phyloP scores from a whole-genome alignment of 23 red algal species.

The Gracilaria vermiculophylla region DNA sequence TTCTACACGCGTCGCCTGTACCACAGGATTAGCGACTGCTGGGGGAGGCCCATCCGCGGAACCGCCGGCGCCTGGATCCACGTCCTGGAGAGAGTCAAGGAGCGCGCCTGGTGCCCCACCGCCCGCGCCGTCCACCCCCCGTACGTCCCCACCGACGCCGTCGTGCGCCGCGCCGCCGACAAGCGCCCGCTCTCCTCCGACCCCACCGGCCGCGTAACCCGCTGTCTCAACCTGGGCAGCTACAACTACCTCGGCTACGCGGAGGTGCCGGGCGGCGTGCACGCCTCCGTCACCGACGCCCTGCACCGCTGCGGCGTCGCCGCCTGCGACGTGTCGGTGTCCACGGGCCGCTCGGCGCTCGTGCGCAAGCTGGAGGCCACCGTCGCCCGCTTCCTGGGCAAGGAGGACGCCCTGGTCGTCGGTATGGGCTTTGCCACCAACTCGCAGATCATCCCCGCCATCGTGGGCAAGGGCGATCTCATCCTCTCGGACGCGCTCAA shows the following conservation, averaged over 20 bases:
- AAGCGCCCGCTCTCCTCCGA: background rate
- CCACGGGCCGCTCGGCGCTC: conserved; percentile 56
- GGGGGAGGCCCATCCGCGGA: conserved; percentile 90
- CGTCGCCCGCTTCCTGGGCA: conserved; percentile 86
- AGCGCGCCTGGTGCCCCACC: conserved; percentile 46
- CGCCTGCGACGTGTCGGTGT: conserved; percentile 61
- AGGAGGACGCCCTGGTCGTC: conserved; percentile 83
- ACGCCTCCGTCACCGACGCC: conserved; percentile 64
- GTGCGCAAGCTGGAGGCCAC: conserved; percentile 81
- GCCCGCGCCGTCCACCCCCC: background rate
- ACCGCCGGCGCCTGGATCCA: conserved; percentile 90
- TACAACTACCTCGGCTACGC: conserved; percentile 99
- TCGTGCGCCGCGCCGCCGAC: background rate
- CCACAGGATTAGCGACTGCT: conserved; percentile 91
- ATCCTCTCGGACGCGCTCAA: conserved; percentile 94
- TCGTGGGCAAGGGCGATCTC: conserved; percentile 88
- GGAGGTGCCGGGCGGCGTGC: conserved; percentile 96
- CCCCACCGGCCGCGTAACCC: conserved; percentile 25
- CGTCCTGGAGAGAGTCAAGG: conserved; percentile 69
- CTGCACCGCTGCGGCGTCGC: conserved; percentile 70
- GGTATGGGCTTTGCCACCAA: conserved; percentile 99
- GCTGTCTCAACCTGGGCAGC: conserved; percentile 87
- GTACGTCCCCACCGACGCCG: conserved; percentile 16
- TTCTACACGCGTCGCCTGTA: conserved; percentile 99
- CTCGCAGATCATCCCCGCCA: conserved; percentile 80